These are phyloP conservation scores for Blastobotrys chiropterorum DNA, from an alignment of 805 yeast genomes.

Conservation along the genomic window DNA sequence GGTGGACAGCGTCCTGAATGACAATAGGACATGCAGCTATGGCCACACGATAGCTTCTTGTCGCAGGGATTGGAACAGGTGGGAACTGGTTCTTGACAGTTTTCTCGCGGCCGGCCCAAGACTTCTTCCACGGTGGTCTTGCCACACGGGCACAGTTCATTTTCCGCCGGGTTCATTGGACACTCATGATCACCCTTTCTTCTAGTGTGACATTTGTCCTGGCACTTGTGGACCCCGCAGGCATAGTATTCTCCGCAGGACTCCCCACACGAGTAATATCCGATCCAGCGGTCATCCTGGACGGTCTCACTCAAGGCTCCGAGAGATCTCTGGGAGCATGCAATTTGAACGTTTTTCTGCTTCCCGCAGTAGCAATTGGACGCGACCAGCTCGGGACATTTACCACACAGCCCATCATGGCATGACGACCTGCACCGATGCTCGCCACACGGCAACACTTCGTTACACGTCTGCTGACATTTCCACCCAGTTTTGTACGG, in stretches of 20 bases:
- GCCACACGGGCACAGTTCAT: conserved; percentile 79
- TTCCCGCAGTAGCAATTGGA: conserved; percentile 76
- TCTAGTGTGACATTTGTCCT: conserved; percentile 48
- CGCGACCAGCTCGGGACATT: conserved; percentile 46
- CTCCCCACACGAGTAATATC: conserved; percentile 44
- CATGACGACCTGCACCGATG: conserved; percentile 62
- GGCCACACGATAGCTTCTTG: conserved; percentile 66
- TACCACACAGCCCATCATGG: conserved; percentile 80
- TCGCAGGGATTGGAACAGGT: conserved; percentile 64
- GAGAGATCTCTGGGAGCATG: conserved; percentile 15
- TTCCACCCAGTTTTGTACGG: conserved; percentile 61
- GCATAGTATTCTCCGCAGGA: conserved; percentile 44
- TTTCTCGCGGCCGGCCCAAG: conserved; percentile 37
- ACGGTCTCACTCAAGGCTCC: conserved; percentile 14
- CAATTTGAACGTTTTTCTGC: conserved; percentile 20
- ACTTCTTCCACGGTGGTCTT: conserved; percentile 43
- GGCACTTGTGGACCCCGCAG: conserved; percentile 59
- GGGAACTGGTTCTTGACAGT: conserved; percentile 76
- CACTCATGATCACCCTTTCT: conserved; percentile 42
- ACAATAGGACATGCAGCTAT: conserved; percentile 57
- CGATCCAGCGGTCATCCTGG: conserved; percentile 41
- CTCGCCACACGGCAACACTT: conserved; percentile 59
- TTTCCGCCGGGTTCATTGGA: conserved; percentile 52
- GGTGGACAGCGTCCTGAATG: conserved; percentile 73
- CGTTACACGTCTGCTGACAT: conserved; percentile 58